Base-by-base conservation (phyloP, 2,329 filamentous ascomycete genomes). In the Colletotrichum chlorophyti region DNA sequence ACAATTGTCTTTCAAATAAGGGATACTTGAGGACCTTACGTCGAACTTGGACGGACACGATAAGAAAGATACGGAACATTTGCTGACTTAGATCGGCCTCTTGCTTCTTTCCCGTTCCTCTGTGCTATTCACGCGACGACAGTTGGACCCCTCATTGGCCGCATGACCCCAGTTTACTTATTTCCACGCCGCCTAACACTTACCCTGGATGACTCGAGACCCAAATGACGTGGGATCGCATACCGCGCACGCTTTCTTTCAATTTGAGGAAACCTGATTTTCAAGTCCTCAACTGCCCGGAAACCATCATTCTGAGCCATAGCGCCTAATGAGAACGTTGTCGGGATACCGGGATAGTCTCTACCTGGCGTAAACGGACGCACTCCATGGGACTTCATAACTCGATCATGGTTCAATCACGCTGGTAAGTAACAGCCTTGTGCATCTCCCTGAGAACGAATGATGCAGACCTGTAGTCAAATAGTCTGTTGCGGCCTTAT, bases 61-160 rank as follows among this genome's bases (percentile, higher is more conserved):
- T n/a, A n/a, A n/a, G n/a, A n/a, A n/a, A n/a, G n/a, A n/a, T n/a
- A n/a, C n/a, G n/a, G n/a, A n/a, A n/a, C n/a, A n/a, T n/a, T n/a
- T n/a, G n/a, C 51, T 45, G 57, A 57, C 57, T 60, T 57, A 50
- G 43, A 50, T 40, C 38, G 31, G 38, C 38, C 15, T 47, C 34
- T 24, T 21, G 23, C 29, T 50, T 24, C 29, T 47, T 15, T 53
- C 40, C 29, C n/a, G n/a, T n/a, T n/a, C n/a, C n/a, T n/a, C n/a
- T n/a, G n/a, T 50, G 15, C 21, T 50, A 19, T 57, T 19, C 52
- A 45, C 53, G 43, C n/a, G n/a, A 32, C 38, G 32, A 26, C 53
- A 29, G 32, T n/a, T n/a, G 17, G 15, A 7, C 32, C 23, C 15
- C 51, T 45, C 26, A 57, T 57, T 60, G 57, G 57, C 38, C 52